phyloP scores from a whole-genome alignment of 2,329 filamentous ascomycete genomes.

The Botrytis deweyae region DNA sequence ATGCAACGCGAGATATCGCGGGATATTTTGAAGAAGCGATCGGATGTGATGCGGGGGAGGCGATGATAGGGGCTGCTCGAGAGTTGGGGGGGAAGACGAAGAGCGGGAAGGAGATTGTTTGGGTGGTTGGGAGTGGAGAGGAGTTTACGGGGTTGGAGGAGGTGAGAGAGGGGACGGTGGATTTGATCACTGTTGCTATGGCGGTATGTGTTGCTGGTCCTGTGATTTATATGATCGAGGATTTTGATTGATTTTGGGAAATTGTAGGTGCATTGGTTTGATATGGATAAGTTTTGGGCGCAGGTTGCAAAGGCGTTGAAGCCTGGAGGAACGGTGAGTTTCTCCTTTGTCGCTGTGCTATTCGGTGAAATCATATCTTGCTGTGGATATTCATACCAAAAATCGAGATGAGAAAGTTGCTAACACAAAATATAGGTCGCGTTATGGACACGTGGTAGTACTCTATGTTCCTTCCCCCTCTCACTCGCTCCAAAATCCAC shows the following conservation, averaged over 20 bases:
- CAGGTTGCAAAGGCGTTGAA: conserved; percentile 46
- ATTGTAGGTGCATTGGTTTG: conserved; percentile 50
- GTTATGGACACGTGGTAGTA: conserved; percentile 7
- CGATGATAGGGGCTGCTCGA: conserved; percentile 36
- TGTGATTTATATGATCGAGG: conserved; percentile 27
- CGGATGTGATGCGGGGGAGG: conserved; percentile 35
- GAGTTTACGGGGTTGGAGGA: conserved; percentile 28
- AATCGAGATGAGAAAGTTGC: not conserved
- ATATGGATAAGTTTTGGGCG: conserved; percentile 48
- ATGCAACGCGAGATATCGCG: conserved; percentile 36
- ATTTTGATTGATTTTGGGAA: conserved; percentile 29
- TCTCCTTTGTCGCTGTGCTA: not conserved
- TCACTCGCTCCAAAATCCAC: not conserved
- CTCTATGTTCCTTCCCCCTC: not conserved
- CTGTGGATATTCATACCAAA: too few species aligned
- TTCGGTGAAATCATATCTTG: not conserved
- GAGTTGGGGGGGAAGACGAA: conserved; percentile 31
- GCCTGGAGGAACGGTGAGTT: conserved; percentile 47
- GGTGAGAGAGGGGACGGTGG: conserved; percentile 30
- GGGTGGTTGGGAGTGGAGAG: conserved; percentile 32
- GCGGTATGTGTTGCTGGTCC: conserved; percentile 26
- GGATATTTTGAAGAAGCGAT: conserved; percentile 32
- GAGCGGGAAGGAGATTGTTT: conserved; percentile 29
- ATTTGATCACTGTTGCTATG: conserved; percentile 35
- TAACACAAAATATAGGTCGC: not conserved